These are phyloP conservation scores for Trypanosoma rangeli DNA, from an alignment of 208 protist species.

Conservation along the genomic window DNA sequence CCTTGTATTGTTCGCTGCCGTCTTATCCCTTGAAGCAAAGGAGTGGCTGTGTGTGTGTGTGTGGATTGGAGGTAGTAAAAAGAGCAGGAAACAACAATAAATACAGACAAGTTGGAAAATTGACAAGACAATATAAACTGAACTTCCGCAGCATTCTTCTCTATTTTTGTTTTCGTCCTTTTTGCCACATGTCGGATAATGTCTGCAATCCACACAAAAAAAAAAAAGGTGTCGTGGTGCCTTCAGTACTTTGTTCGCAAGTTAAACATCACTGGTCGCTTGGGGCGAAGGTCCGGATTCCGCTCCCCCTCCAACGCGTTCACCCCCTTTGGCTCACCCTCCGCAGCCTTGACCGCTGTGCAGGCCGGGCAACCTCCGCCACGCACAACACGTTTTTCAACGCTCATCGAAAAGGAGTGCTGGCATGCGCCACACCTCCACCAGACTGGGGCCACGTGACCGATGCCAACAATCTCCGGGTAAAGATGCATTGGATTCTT, in stretches of 20 bases:
- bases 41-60: background rate
- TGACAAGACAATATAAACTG: background rate
- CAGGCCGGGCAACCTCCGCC: constrained; percentile 74
- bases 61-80: background rate
- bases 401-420: constrained; percentile 70
- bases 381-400: constrained; percentile 90
- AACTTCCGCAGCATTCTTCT: background rate
- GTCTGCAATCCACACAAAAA: background rate
- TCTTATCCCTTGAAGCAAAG: background rate
- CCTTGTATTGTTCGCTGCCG: background rate
- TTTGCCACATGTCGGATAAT: background rate
- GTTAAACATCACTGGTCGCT: constrained; percentile 75
- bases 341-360: constrained; percentile 4
- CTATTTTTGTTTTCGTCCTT: background rate
- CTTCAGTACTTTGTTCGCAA: constrained; percentile 83
- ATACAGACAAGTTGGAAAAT: constrained; percentile 13
- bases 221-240: background rate
- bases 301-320: constrained; percentile 57
- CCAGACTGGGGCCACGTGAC: constrained; percentile 72
- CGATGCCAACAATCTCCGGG: constrained; percentile 83
- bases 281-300: constrained; percentile 60
- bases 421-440: constrained; percentile 72
- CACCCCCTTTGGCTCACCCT: background rate
- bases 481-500: constrained; percentile 82
- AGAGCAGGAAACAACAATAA: background rate